Conservation (phyloP, 1,284 basidiomycete species). For the Flammula alnicola region DNA sequence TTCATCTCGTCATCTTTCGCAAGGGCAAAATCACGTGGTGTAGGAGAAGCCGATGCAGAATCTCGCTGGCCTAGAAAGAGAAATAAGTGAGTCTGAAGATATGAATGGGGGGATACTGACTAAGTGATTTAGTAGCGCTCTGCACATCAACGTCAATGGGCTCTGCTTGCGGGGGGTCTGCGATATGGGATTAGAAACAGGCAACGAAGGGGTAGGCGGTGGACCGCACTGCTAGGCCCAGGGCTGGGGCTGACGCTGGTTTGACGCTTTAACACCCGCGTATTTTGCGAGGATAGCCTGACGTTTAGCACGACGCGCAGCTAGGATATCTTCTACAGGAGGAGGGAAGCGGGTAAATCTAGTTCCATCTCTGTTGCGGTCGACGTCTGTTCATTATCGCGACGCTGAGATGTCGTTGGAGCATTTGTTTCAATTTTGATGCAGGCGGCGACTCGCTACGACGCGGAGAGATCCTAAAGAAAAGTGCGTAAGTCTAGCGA, state of each 20-base stretch:
- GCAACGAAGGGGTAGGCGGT: slow-evolving; percentile 60
- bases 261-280: too few relatives aligned
- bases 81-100: not conserved
- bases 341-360: slow-evolving; percentile 60
- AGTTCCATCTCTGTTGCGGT: slow-evolving; percentile 59
- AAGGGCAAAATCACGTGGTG: slow-evolving; percentile 59
- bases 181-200: slow-evolving; percentile 65
- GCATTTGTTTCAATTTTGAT: slow-evolving; percentile 15
- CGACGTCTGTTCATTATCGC: slow-evolving; percentile 26
- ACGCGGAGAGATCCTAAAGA: slow-evolving; percentile 65
- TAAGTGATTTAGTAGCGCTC: slow-evolving; percentile 17
- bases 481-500: slow-evolving; percentile 10
- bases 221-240: slow-evolving; percentile 73
- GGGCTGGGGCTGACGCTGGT: slow-evolving; percentile 50
- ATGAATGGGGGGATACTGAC: slow-evolving; percentile 27
- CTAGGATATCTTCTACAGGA: slow-evolving; percentile 74
- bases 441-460: slow-evolving; percentile 36
- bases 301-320: slow-evolving; percentile 79
- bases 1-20: slow-evolving; percentile 63
- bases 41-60: slow-evolving; percentile 59
- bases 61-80: slow-evolving; percentile 44
- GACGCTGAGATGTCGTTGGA: slow-evolving; percentile 28
- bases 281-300: slow-evolving; percentile 89
- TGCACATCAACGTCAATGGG: slow-evolving; percentile 12
- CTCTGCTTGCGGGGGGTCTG: slow-evolving; percentile 52